These are phyloP conservation scores for Tetrapisispora phaffii DNA, from an alignment of 805 yeast species.

Conservation along the genomic window DNA sequence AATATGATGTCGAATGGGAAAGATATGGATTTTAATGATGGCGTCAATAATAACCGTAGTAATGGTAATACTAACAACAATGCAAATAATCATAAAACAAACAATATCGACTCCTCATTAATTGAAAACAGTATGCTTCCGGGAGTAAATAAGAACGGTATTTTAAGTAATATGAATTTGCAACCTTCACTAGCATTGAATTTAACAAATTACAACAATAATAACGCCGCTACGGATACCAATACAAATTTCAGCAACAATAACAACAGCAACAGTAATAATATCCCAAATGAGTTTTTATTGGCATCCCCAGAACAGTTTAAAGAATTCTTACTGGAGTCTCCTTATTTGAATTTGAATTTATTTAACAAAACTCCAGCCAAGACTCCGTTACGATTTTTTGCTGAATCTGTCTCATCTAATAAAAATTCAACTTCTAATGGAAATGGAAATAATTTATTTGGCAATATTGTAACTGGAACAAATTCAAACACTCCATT, in stretches of 20 bases:
- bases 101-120: slow-evolving; percentile 16
- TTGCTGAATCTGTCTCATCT: slow-evolving; percentile 11
- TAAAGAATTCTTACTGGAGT: slow-evolving; percentile 27
- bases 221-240: background rate
- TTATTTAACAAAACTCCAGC: slow-evolving; percentile 29
- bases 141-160: slow-evolving; percentile 10
- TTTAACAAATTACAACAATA: background rate
- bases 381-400: slow-evolving; percentile 27
- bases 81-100: slow-evolving; percentile 3
- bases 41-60: slow-evolving; percentile 4
- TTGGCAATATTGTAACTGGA: slow-evolving; percentile 1
- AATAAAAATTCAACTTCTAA: slow-evolving; percentile 4
- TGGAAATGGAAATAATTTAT: slow-evolving; percentile 3
- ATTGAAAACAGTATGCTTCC: slow-evolving; percentile 22
- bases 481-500: slow-evolving; percentile 18
- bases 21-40: background rate
- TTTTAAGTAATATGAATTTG: slow-evolving; percentile 24
- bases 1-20: slow-evolving; percentile 1
- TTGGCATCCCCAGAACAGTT: slow-evolving; percentile 29
- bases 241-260: background rate
- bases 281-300: slow-evolving; percentile 24
- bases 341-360: slow-evolving; percentile 25
- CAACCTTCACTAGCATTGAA: slow-evolving; percentile 29
- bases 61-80: background rate
- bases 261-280: slow-evolving; percentile 4